These are phyloP conservation scores for Sphenostylis stenocarpa DNA, from an alignment of 306 rosid genomes.

Conservation along the genomic window DNA sequence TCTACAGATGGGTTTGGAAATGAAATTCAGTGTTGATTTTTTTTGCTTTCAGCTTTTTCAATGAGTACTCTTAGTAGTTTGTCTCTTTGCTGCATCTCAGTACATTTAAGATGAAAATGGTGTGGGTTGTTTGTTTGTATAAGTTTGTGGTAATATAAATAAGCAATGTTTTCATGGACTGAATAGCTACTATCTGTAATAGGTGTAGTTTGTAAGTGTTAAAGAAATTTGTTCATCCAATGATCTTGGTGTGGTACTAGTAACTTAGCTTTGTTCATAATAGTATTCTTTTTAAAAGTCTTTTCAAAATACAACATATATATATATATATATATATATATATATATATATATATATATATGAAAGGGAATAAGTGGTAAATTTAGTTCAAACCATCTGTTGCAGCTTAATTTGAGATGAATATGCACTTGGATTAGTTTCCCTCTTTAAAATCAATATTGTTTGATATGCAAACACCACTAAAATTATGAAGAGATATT, in stretches of 20 bases:
- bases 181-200: not conserved
- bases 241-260: not conserved
- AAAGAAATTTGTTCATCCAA: not conserved
- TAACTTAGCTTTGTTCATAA: too few relatives aligned
- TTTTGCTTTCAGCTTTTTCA: not conserved
- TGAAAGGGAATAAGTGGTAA: too few relatives aligned
- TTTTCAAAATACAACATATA: too few relatives aligned
- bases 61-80: constrained; percentile 4
- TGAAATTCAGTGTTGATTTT: constrained; percentile 58
- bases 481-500: not conserved
- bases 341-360: too few relatives aligned
- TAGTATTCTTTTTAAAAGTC: too few relatives aligned
- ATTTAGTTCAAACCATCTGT: too few relatives aligned
- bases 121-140: constrained; percentile 8
- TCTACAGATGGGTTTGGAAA: constrained; percentile 48
- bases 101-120: constrained; percentile 6
- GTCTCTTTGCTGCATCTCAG: constrained; percentile 3
- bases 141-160: constrained; percentile 18
- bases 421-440: too few relatives aligned
- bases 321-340: too few relatives aligned
- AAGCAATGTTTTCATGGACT: not conserved
- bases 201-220: not conserved
- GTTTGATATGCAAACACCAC: not conserved
- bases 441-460: not conserved
- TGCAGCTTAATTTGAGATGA: not conserved